Evolutionary conservation across 2,329 filamentous ascomycete genomes (phyloP), one percentile per base, ranked within the genome.

Genomic region (Alternaria sp.): DNA sequence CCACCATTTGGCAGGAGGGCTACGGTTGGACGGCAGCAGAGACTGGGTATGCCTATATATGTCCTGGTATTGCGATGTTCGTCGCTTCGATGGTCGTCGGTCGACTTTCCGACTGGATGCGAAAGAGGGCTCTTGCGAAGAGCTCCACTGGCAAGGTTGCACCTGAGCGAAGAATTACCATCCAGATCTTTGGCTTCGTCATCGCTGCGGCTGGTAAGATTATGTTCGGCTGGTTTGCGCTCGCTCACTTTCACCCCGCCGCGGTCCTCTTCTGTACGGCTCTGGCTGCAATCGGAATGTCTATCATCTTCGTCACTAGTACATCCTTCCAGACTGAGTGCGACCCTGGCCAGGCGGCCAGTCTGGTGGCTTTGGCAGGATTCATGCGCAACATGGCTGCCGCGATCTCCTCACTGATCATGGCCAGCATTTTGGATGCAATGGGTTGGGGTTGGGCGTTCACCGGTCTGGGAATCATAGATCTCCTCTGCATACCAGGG

Each of bases 301-400:
- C 71, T 10, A 43, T 81, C 65, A 81, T 83, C 46, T 81, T 83
- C 60, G 79, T 83, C 17, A 78, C 80, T 3, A 81, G 76, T 21
- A 82, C 80, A 0, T 79, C 79, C 1, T 83, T 81, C 62, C 75
- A 82, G 44, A 82, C 81, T 12, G 80, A 82, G 60, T 81, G 78
- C 57, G 75, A 79, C 3, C 77, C 79, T 11, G 67, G 76, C 46
- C 78, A 81, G 51, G 78, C 81, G 15, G 82, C 82, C 4, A 79
- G 75, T 17, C 72, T 81, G 8, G 81, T 83, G 47, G 81, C 81
- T 1, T 70, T 83, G 7, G 78, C 76, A 5, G 80, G 80, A 52
- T 74, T 82, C 64, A 72, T 83, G 28, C 77, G 81, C 3, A 83
- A 82, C 55, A 73, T 78, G 7, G 80, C 75, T 5, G 80, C 80